These are phyloP conservation scores for Penicillium brasilianum DNA, from an alignment of 2,329 filamentous ascomycete species.

Conservation along the genomic window DNA sequence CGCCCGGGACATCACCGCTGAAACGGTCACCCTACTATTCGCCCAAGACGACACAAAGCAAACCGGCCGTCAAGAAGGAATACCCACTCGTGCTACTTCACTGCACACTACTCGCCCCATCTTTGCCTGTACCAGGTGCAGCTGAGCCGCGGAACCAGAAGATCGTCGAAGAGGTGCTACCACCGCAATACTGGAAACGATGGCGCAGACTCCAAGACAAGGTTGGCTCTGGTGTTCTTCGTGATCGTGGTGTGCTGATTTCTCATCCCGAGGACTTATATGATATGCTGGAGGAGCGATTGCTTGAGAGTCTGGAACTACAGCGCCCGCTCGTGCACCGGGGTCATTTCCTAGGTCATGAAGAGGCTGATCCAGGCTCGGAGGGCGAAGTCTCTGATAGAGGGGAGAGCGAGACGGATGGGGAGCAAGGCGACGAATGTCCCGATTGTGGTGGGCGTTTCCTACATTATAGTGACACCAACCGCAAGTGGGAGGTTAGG, in stretches of 20 bases:
- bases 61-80: slow-evolving; percentile 49
- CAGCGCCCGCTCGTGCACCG: slow-evolving; percentile 60
- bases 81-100: slow-evolving; percentile 66
- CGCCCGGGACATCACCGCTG: slow-evolving; percentile 38
- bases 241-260: slow-evolving; percentile 64
- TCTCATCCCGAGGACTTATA: slow-evolving; percentile 67
- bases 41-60: slow-evolving; percentile 33
- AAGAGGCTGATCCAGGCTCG: slow-evolving; percentile 35
- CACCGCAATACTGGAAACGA: slow-evolving; percentile 49
- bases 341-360: slow-evolving; percentile 59
- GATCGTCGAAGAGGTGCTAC: slow-evolving; percentile 57
- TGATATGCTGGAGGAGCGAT: slow-evolving; percentile 65
- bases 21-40: slow-evolving; percentile 45
- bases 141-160: slow-evolving; percentile 43
- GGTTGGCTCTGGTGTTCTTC: slow-evolving; percentile 57
- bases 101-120: slow-evolving; percentile 62
- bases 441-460: slow-evolving; percentile 57
- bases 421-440: slow-evolving; percentile 51
- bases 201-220: slow-evolving; percentile 62
- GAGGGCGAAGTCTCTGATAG: slow-evolving; percentile 34
- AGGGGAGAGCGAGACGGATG: slow-evolving; percentile 44
- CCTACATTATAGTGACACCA: slow-evolving; percentile 51
- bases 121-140: slow-evolving; percentile 53
- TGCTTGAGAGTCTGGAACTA: slow-evolving; percentile 65
- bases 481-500: slow-evolving; percentile 69